These are phyloP conservation scores for Globisporangium megalacanthum DNA, from an alignment of 352 stramenopile species.

Conservation along the genomic window DNA sequence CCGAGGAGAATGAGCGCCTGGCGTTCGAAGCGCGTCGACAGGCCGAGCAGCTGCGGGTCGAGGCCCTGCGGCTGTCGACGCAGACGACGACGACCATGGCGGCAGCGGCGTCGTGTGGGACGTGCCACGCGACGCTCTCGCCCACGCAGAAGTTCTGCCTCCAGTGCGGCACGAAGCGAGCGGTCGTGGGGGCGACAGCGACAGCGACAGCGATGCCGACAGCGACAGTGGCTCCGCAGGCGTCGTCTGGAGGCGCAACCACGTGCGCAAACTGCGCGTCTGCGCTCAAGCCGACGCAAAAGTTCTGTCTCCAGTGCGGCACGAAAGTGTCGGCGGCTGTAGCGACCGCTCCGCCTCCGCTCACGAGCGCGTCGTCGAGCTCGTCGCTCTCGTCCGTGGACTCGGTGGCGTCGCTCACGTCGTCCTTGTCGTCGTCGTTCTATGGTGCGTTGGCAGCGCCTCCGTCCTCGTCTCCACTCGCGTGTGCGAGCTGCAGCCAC, in stretches of 20 bases:
- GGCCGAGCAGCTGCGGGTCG: slow-evolving; percentile 50
- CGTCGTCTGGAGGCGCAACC: slow-evolving; percentile 10
- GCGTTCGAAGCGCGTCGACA: slow-evolving; percentile 62
- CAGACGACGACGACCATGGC: slow-evolving; percentile 10
- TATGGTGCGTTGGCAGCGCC: slow-evolving; percentile 8
- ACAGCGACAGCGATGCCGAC: not conserved
- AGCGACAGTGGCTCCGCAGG: slow-evolving; percentile 5
- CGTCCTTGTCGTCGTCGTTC: slow-evolving; percentile 18
- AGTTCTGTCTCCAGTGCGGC: slow-evolving; percentile 78
- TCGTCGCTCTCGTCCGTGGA: not conserved
- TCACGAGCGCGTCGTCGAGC: not conserved
- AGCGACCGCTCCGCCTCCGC: slow-evolving; percentile 4
- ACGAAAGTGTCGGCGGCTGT: slow-evolving; percentile 35
- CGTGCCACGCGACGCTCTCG: slow-evolving; percentile 16
- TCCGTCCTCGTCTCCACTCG: slow-evolving; percentile 5
- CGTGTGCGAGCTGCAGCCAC: slow-evolving; percentile 47
- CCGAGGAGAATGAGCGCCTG: slow-evolving; percentile 48
- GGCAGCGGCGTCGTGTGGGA: slow-evolving; percentile 3
- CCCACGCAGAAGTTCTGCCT: slow-evolving; percentile 65
- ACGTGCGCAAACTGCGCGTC: slow-evolving; percentile 43
- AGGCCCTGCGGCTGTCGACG: slow-evolving; percentile 46
- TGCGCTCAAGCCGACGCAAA: slow-evolving; percentile 51
- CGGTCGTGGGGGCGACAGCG: not conserved
- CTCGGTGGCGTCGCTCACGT: slow-evolving; percentile 3
- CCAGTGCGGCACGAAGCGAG: slow-evolving; percentile 50